Evolutionary conservation across 1,284 basidiomycete genomes (phyloP).

Genomic region (Pseudozyma flocculosa): DNA sequence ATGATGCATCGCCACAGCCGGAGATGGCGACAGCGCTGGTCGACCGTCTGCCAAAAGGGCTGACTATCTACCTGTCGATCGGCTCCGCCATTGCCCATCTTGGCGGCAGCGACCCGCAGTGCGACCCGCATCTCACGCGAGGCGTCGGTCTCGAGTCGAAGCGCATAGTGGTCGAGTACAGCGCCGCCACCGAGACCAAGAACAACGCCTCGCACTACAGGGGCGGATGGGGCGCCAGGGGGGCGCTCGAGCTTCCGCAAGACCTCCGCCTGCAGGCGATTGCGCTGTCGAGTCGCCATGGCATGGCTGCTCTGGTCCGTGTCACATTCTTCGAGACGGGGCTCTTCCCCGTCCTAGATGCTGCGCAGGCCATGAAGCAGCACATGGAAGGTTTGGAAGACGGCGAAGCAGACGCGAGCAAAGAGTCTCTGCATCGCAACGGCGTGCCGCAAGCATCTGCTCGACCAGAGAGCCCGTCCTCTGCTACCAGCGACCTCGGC

Average conservation of each 20-base stretch:
- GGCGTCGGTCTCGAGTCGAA: conserved; percentile 46
- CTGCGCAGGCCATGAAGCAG: conserved; percentile 41
- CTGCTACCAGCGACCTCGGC: too few species aligned
- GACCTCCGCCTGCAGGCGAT: conserved; percentile 33
- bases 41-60: conserved; percentile 31
- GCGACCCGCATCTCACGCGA: conserved; percentile 34
- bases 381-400: conserved; percentile 34
- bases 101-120: conserved; percentile 36
- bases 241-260: conserved; percentile 42
- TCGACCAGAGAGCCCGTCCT: too few species aligned
- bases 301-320: conserved; percentile 25
- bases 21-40: too few species aligned
- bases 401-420: background rate
- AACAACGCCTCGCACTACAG: conserved; percentile 16
- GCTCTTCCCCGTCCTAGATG: conserved; percentile 58
- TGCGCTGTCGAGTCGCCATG: conserved; percentile 35
- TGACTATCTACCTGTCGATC: conserved; percentile 40
- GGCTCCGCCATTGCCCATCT: conserved; percentile 37
- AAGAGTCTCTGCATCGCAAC: too few species aligned
- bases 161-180: conserved; percentile 39
- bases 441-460: too few species aligned
- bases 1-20: too few species aligned
- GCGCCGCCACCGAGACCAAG: conserved; percentile 23
- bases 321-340: conserved; percentile 44
- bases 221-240: conserved; percentile 36